These are phyloP conservation scores for Ascobolus immersus DNA, from an alignment of 495 filamentous ascomycete species.

Conservation along the genomic window DNA sequence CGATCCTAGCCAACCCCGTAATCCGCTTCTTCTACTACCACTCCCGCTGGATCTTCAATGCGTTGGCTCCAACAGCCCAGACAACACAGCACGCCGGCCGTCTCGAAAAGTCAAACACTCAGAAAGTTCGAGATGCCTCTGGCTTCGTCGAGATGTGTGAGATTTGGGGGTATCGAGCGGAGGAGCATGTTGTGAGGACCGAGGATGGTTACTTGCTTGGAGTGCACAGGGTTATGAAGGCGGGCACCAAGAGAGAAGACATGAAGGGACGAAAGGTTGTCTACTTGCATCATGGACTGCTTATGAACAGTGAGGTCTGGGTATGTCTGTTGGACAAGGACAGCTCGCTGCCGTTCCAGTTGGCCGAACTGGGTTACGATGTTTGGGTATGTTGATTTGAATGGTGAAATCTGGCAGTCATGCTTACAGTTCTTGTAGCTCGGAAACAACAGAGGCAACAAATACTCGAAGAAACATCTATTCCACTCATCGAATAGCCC, in stretches of 20 bases:
- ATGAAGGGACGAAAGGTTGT: constrained; percentile 73
- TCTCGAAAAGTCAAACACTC: constrained; percentile 25
- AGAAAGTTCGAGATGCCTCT: constrained; percentile 32
- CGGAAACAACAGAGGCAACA: constrained; percentile 93
- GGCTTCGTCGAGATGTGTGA: constrained; percentile 85
- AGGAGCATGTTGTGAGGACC: constrained; percentile 90
- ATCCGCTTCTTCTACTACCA: constrained; percentile 59
- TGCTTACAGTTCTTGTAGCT: constrained; percentile 23
- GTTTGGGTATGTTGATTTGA: constrained; percentile 45
- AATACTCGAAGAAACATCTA: constrained; percentile 87
- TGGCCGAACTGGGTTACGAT: constrained; percentile 84
- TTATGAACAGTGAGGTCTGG: constrained; percentile 99
- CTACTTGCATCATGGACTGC: constrained; percentile 76
- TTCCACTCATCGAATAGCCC: constrained; percentile 42
- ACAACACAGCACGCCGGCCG: constrained; percentile 30
- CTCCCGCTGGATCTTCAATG: constrained; percentile 62
- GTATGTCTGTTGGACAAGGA: constrained; percentile 72
- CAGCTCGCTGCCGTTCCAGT: constrained; percentile 59
- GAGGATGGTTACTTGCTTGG: constrained; percentile 82
- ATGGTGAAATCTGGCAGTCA: neutral
- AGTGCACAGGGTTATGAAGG: constrained; percentile 55
- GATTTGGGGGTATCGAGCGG: constrained; percentile 67
- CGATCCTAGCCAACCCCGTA: constrained; percentile 37
- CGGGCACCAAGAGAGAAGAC: constrained; percentile 52
- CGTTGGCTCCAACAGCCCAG: constrained; percentile 40